These are phyloP conservation scores for Phoma sp. DNA, from an alignment of 2,329 filamentous ascomycete genomes.

Conservation along the genomic window DNA sequence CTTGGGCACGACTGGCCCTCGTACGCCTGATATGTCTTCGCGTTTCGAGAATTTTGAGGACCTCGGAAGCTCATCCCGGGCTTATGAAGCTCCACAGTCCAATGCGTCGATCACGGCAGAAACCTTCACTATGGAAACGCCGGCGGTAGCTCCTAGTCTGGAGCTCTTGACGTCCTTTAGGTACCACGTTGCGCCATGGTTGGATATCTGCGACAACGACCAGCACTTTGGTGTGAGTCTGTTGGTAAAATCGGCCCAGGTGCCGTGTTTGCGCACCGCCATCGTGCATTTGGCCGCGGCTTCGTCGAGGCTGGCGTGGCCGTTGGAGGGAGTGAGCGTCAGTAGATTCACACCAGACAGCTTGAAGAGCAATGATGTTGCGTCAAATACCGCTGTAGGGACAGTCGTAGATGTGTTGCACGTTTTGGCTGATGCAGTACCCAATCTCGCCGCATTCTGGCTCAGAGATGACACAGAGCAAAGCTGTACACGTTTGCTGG, in stretches of 20 bases:
- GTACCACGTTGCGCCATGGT: conserved; percentile 61
- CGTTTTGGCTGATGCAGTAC: background rate
- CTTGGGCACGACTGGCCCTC: background rate
- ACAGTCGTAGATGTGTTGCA: background rate
- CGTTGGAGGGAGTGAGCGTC: background rate
- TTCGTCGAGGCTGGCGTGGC: background rate
- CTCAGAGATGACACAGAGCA: background rate
- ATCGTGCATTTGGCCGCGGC: background rate
- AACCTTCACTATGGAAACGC: background rate
- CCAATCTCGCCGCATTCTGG: conserved; percentile 2
- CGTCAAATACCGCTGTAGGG: background rate
- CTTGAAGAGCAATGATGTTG: background rate
- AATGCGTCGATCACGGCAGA: background rate
- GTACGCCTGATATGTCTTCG: background rate
- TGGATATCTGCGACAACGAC: conserved; percentile 64
- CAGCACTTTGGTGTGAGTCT: conserved; percentile 61
- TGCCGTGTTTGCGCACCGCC: conserved; percentile 48
- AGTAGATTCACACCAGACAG: background rate
- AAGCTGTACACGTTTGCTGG: background rate
- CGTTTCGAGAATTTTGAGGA: background rate
- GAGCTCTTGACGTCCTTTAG: conserved; percentile 56
- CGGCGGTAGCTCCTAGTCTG: conserved; percentile 27
- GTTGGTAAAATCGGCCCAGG: conserved; percentile 55
- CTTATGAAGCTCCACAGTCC: background rate
- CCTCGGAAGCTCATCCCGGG: background rate